These are phyloP conservation scores for Blastobotrys parvus DNA, from an alignment of 805 yeast genomes.

Conservation along the genomic window DNA sequence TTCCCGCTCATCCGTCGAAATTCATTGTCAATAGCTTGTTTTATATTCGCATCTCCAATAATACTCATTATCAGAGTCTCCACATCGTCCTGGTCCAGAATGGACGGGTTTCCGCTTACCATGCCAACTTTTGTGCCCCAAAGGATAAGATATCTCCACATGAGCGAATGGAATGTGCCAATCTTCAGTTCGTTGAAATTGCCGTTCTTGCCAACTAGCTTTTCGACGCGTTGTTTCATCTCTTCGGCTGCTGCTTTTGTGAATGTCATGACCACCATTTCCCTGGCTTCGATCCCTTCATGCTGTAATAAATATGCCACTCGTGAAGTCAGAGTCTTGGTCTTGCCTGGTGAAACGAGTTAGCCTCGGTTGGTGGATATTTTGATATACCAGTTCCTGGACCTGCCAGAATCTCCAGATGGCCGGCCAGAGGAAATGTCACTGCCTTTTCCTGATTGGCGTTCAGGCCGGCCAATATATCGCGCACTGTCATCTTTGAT, in stretches of 20 bases:
- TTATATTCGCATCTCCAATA: conserved; percentile 24
- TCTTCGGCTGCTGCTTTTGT: conserved; percentile 90
- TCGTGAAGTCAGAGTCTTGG: conserved; percentile 71
- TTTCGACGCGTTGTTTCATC: conserved; percentile 55
- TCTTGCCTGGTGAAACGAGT: conserved; percentile 38
- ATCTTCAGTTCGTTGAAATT: conserved; percentile 39
- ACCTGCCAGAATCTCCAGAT: conserved; percentile 51
- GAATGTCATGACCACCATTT: conserved; percentile 80
- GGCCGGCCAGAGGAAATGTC: conserved; percentile 32
- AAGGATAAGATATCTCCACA: conserved; percentile 48
- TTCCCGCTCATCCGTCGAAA: background rate
- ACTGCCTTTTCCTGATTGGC: conserved; percentile 39
- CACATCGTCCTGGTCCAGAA: conserved; percentile 58
- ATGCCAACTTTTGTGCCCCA: conserved; percentile 48
- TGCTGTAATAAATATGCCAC: conserved; percentile 60
- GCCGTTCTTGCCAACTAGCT: conserved; percentile 27
- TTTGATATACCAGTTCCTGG: conserved; percentile 44
- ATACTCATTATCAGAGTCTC: conserved; percentile 38
- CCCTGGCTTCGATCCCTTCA: conserved; percentile 46
- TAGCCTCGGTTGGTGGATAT: background rate
- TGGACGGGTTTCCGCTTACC: conserved; percentile 30
- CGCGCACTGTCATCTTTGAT: no score
- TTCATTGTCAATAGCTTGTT: conserved; percentile 1
- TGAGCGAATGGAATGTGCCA: conserved; percentile 88
- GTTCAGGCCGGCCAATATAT: conserved; percentile 24